These are phyloP conservation scores for Notholithocarpus densiflorus DNA, from an alignment of 306 rosid genomes.

Conservation along the genomic window DNA sequence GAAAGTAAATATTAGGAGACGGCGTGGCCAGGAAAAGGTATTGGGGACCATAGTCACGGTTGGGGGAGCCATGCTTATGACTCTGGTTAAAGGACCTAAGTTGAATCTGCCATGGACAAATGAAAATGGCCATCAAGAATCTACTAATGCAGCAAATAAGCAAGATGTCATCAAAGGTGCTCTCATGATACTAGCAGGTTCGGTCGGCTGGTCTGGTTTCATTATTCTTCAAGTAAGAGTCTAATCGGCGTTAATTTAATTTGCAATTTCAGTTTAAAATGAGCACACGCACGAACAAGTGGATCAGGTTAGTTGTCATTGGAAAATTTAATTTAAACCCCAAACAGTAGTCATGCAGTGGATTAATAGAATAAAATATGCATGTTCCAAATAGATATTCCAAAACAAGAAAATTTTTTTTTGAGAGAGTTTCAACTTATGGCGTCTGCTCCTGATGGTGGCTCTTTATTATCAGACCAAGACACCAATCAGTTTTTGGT, in stretches of 20 bases:
- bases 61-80: slow-evolving; percentile 60
- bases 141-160: slow-evolving; percentile 12
- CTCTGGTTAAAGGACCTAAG: slow-evolving; percentile 36
- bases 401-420: too few species aligned
- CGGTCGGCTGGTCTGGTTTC: slow-evolving; percentile 50
- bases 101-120: slow-evolving; percentile 36
- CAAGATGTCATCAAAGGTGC: slow-evolving; percentile 44
- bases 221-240: slow-evolving; percentile 40
- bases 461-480: too few species aligned
- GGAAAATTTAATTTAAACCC: too few species aligned
- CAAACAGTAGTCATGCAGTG: too few species aligned
- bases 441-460: too few species aligned
- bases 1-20: slow-evolving; percentile 33
- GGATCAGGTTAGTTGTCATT: too few species aligned
- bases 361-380: too few species aligned
- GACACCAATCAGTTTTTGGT: too few species aligned
- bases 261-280: not conserved
- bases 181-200: slow-evolving; percentile 39
- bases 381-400: too few species aligned
- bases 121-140: slow-evolving; percentile 7
- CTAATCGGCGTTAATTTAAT: not conserved
- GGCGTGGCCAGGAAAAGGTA: slow-evolving; percentile 39
- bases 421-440: too few species aligned
- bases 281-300: too few species aligned
- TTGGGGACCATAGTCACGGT: slow-evolving; percentile 37